phyloP scores from a whole-genome alignment of 1,284 basidiomycete species.

The Fistulinella staudtii region DNA sequence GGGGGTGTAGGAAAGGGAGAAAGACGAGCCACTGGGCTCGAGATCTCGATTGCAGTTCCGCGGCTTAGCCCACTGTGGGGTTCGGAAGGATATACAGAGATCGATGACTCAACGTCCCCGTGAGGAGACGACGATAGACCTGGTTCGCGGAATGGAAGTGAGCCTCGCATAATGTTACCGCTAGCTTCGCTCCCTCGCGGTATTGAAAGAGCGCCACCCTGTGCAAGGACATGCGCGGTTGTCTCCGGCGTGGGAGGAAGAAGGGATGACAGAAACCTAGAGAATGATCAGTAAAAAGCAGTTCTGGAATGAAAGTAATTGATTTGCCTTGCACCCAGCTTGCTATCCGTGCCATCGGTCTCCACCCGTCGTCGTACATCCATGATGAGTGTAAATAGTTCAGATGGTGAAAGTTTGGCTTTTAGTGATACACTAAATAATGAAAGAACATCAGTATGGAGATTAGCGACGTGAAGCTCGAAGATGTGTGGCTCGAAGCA shows the following conservation, averaged over 20 bases:
- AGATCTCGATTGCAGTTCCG: conserved; percentile 17
- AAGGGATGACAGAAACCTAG: conserved; percentile 69
- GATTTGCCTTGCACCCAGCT: conserved; percentile 33
- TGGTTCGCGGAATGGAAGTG: conserved; percentile 5
- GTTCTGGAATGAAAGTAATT: background rate
- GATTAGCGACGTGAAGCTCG: background rate
- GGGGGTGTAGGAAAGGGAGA: conserved; percentile 21
- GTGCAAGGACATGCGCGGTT: conserved; percentile 62
- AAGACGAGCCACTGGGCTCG: conserved; percentile 10
- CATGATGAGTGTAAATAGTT: conserved; percentile 63
- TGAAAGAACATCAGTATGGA: conserved; percentile 7
- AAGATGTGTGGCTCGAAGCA: background rate
- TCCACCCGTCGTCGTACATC: conserved; percentile 75
- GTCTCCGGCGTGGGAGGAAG: conserved; percentile 69
- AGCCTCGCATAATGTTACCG: background rate
- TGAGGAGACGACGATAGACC: conserved; percentile 1
- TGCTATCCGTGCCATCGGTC: conserved; percentile 60
- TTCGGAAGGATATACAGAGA: background rate
- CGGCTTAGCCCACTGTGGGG: conserved; percentile 5
- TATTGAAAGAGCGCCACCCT: conserved; percentile 51
- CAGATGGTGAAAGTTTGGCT: conserved; percentile 60
- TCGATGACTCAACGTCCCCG: background rate
- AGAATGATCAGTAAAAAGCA: background rate
- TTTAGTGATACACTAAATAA: conserved; percentile 70
- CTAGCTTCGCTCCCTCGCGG: conserved; percentile 11